These are phyloP conservation scores for Oligophagozyma castellii DNA, from an alignment of 1,139 yeast genomes.

Conservation along the genomic window DNA sequence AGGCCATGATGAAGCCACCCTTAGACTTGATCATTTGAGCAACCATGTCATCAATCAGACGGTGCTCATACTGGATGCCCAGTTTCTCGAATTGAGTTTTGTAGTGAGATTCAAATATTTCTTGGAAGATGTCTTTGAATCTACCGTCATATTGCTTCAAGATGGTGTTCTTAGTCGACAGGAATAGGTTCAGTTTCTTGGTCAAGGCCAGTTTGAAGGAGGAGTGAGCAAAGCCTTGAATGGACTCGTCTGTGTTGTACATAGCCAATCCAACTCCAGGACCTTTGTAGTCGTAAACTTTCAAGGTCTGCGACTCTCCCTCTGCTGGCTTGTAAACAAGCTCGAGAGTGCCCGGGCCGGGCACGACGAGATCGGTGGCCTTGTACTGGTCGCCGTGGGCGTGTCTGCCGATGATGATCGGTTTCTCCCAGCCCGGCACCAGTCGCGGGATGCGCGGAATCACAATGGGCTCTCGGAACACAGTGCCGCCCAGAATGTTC, in stretches of 20 bases:
- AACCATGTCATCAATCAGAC: conserved; percentile 78
- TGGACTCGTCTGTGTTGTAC: conserved; percentile 78
- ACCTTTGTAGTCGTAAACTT: conserved; percentile 48
- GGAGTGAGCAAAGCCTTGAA: conserved; percentile 63
- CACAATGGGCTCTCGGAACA: conserved; percentile 71
- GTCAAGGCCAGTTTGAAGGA: conserved; percentile 63
- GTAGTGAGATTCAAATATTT: conserved; percentile 45
- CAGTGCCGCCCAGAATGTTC: conserved; percentile 72
- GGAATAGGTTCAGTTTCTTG: conserved; percentile 51
- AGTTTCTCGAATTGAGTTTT: conserved; percentile 42
- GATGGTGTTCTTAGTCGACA: conserved; percentile 70
- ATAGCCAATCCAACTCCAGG: conserved; percentile 64
- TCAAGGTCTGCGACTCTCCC: conserved; percentile 31
- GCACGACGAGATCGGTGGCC: conserved; percentile 61
- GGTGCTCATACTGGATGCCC: conserved; percentile 71
- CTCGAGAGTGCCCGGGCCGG: conserved; percentile 56
- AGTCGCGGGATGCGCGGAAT: conserved; percentile 65
- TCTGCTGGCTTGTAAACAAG: conserved; percentile 46
- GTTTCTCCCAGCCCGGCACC: conserved; percentile 68
- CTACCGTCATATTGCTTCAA: conserved; percentile 72
- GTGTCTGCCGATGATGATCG: conserved; percentile 76
- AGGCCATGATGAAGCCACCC: conserved; percentile 74
- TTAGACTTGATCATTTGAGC: conserved; percentile 79
- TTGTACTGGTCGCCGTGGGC: conserved; percentile 79
- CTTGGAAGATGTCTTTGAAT: conserved; percentile 68